Evolutionary conservation across 2,329 filamentous ascomycete genomes (phyloP).

Genomic region (Xylaria sp.): DNA sequence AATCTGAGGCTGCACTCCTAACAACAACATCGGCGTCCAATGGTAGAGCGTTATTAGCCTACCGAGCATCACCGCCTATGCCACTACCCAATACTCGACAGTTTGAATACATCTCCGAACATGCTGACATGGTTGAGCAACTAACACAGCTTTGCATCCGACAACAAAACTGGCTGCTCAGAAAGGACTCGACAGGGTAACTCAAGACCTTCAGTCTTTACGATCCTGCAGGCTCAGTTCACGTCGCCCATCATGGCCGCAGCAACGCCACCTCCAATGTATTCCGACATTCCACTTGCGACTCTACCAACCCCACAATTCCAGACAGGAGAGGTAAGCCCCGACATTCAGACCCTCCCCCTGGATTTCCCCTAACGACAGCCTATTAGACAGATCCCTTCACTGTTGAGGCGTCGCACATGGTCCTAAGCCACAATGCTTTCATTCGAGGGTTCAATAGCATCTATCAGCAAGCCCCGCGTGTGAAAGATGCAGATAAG

Average conservation of each 20-base stretch:
- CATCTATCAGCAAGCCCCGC: conserved; percentile 42
- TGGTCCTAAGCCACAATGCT: conserved; percentile 42
- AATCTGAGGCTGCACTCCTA: too few relatives aligned
- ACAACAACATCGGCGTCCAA: too few relatives aligned
- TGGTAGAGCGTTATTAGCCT: too few relatives aligned
- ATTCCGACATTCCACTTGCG: conserved; percentile 37
- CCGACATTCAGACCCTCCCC: not conserved
- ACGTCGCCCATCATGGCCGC: conserved; percentile 8
- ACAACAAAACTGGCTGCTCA: not conserved
- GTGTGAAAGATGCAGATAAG: conserved; percentile 34
- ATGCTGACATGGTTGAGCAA: too few relatives aligned
- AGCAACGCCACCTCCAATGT: conserved; percentile 22
- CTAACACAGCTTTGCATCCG: too few relatives aligned
- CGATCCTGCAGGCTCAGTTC: not conserved
- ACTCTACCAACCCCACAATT: conserved; percentile 37
- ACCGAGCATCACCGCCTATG: too few relatives aligned
- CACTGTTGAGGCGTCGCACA: conserved; percentile 42
- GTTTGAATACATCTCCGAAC: too few relatives aligned
- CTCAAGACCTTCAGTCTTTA: not conserved
- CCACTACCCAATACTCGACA: too few relatives aligned
- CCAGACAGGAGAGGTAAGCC: conserved; percentile 55
- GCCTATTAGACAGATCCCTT: conserved; percentile 39
- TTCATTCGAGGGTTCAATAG: conserved; percentile 45
- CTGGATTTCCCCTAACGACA: conserved; percentile 35
- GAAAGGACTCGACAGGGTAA: not conserved